Base-by-base conservation (phyloP, 2,329 filamentous ascomycete species). In the Blastomyces percursus region DNA sequence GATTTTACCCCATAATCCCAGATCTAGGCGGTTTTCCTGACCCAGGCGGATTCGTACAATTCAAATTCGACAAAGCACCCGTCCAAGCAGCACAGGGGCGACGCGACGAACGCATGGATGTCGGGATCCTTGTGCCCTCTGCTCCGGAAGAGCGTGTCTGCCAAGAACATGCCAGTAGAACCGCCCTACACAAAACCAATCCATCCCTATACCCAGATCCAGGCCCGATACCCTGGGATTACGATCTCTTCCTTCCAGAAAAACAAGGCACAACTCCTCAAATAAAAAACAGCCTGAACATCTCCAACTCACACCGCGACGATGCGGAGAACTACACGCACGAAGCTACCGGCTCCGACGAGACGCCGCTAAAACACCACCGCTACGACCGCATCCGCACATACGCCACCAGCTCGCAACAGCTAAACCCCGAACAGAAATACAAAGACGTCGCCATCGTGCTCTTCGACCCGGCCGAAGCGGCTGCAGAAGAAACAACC, bases 1-100 rank as follows among this genome's bases (percentile, higher is more conserved):
- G 84, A 52, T 80, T 79, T 63, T 87, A 84, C 68, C 83, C 84
- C 19, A 69, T 87, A 12, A 73, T 86, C 7, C 84, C 85, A 8
- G 84, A 87, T 67, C 78, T 85, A 46, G 81, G 84, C 42, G 83
- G 83, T 12, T 78, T 83, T 61, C 82, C 84, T 3, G 81, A 85
- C 65, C 79, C 80, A 8, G 83, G 82, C 67, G 79, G 78, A 46
- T 86, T 82, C 72, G 79, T 85, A 67, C 76, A 85, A 61, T 78
- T 83, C 72, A 86, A 86, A 63, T 86, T 86, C 72, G 77, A 80
- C 63, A 81, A 82, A 58, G 81, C 84, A n/a, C 84, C 84, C 0
- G 73, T 84, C 48, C 74, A 79, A 59, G 74, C 76, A 16, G 68
- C 74, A 9, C 75, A 78, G 21, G 76, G 75, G 19, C 76, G 74